These are phyloP conservation scores for Fusarium subtropicale DNA, from an alignment of 2,329 filamentous ascomycete genomes.

Conservation along the genomic window DNA sequence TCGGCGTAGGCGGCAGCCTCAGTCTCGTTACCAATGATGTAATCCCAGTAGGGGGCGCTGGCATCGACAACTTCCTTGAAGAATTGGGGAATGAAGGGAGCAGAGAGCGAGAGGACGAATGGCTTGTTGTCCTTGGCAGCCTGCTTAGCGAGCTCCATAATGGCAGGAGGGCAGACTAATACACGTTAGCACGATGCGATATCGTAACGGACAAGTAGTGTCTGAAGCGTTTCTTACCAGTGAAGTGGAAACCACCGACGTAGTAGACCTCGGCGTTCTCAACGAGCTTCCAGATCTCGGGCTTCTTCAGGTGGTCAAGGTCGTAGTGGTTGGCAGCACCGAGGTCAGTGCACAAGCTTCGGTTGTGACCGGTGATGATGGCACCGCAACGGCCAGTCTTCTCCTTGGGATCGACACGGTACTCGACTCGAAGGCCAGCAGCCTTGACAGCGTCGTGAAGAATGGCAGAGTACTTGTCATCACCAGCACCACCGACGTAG, in stretches of 20 bases:
- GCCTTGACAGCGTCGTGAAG: constrained; percentile 87
- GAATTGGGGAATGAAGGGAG: constrained; percentile 96
- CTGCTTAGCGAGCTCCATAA: constrained; percentile 90
- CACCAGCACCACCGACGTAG: constrained; percentile 92
- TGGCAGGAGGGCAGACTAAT: constrained; percentile 85
- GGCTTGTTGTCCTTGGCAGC: constrained; percentile 90
- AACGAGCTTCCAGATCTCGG: constrained; percentile 91
- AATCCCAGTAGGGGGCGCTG: constrained; percentile 91
- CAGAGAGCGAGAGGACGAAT: constrained; percentile 91
- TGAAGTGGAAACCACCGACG: constrained; percentile 97
- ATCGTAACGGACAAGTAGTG: neutral
- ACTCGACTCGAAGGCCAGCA: constrained; percentile 92
- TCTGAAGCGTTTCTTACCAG: constrained; percentile 56
- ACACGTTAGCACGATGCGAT: constrained; percentile 16
- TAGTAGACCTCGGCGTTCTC: constrained; percentile 91
- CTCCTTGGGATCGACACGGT: constrained; percentile 85
- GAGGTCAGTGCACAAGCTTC: constrained; percentile 93
- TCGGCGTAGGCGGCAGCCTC: constrained; percentile 91
- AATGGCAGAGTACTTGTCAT: constrained; percentile 94
- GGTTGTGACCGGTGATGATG: constrained; percentile 96
- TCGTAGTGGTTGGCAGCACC: constrained; percentile 98
- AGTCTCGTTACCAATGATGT: constrained; percentile 96
- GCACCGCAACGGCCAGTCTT: constrained; percentile 95
- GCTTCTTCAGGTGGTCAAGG: constrained; percentile 89
- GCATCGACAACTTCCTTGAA: constrained; percentile 96